These are phyloP conservation scores for Claviceps lovelessii DNA, from an alignment of 2,329 filamentous ascomycete species.

Conservation along the genomic window DNA sequence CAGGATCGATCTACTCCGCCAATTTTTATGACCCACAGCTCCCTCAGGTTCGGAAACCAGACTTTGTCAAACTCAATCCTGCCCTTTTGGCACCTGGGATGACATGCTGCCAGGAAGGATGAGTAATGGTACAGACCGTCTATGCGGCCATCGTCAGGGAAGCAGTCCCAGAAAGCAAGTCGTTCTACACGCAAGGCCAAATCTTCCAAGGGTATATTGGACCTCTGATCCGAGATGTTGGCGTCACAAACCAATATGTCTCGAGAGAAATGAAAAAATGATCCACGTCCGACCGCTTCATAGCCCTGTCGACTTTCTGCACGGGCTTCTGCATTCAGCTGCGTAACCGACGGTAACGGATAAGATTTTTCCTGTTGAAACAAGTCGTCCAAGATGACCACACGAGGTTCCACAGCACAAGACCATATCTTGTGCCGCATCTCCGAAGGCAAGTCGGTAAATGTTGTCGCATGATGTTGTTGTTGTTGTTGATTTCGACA, in stretches of 20 bases:
- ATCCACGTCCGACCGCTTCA: background rate
- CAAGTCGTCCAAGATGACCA: background rate
- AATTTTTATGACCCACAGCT: background rate
- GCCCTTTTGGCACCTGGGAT: background rate
- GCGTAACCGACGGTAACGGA: background rate
- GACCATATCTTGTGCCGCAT: background rate
- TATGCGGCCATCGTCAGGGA: constrained; percentile 23
- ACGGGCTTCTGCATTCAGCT: background rate
- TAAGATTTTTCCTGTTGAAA: background rate
- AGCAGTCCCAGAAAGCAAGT: constrained; percentile 26
- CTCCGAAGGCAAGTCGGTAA: background rate
- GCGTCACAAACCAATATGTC: background rate
- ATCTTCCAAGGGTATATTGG: constrained; percentile 15
- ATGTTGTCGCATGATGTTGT: background rate
- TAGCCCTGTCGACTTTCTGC: background rate
- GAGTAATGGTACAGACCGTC: constrained; percentile 9
- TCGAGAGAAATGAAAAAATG: background rate
- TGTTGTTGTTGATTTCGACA: background rate
- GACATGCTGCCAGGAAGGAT: background rate
- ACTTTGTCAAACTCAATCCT: background rate
- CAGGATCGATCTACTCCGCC: background rate
- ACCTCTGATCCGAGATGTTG: background rate
- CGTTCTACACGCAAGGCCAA: constrained; percentile 20
- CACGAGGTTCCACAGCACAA: background rate
- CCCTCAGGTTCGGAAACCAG: background rate